phyloP scores from a whole-genome alignment of 345 rosid species.

The Psidium friedrichsthalianum region DNA sequence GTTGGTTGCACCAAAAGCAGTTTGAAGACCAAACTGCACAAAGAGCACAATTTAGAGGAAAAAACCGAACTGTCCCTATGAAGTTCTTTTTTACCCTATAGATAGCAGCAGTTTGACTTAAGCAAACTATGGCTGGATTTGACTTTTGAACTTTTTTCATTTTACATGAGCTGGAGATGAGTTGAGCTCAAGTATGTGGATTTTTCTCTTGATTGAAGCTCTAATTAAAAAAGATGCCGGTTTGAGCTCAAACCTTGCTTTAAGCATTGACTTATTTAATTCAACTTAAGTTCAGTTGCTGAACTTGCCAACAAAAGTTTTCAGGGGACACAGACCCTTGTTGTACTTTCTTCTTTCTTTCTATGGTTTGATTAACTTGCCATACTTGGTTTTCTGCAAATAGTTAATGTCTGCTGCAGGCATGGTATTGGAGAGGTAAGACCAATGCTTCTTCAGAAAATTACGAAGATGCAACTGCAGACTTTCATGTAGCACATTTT shows the following conservation, averaged over 20 bases:
- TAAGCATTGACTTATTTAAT: not conserved
- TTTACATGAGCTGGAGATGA: not conserved
- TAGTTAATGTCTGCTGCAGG: constrained; percentile 17
- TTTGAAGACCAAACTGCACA: not conserved
- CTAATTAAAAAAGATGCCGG: not conserved
- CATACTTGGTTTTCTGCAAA: not conserved
- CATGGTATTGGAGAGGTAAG: constrained; percentile 87
- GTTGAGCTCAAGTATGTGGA: not conserved
- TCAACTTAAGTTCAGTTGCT: not conserved
- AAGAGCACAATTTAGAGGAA: not conserved
- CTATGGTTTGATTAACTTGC: not conserved
- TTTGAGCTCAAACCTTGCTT: not conserved
- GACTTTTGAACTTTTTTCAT: not conserved
- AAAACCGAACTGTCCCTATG: not conserved
- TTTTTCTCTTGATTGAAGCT: not conserved
- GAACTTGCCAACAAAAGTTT: not conserved
- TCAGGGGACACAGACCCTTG: not conserved
- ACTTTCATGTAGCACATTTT: constrained; percentile 41
- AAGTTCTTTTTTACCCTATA: not conserved
- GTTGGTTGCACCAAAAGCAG: not conserved
- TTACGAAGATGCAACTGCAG: constrained; percentile 35
- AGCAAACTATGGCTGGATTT: not conserved
- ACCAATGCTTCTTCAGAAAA: constrained; percentile 52
- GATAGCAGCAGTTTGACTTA: not conserved
- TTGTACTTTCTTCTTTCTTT: not conserved